Evolutionary conservation across 371 early-diverging fungal genomes (phyloP), one percentile per base, ranked within the genome.

Genomic region (Mortierella sp.): DNA sequence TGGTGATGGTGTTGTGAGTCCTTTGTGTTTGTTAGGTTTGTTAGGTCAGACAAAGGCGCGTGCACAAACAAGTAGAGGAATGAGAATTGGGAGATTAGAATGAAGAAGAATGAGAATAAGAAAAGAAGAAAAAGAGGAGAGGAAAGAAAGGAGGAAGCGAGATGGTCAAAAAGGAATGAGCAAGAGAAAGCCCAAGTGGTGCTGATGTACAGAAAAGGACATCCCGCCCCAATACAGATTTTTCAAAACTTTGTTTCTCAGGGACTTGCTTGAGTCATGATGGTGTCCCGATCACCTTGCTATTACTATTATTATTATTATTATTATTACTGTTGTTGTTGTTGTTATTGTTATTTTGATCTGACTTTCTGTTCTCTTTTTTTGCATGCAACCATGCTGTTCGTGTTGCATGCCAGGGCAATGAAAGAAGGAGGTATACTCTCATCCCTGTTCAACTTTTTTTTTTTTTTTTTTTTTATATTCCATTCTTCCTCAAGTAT

Each of bases 191-290:
- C 16, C 6, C 41, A 9, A 45, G 45, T 13, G 9, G 45, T 36
- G 36, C 1, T 36, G 36, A 36, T 36, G 36, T 36, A 38, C 64
- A 50, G 52, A 48, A 64, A 36, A 41, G 64, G 64, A 50, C 36
- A 33, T 36, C 50, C 52, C 64, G 33, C 38, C 32, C 32, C 5
- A 48, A 2, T 48, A 19, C 6, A 19, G 19, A 19, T 48, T 48
- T 19, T 48, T 19, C 16, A n/a, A n/a, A 7, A n/a, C 16, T 48
- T 48, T n/a, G 11, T 64, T 15, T 38, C 57, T 67, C 61, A 55
- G 64, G 43, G 66, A 66, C 52, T 48, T 10, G 3, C 16, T n/a
- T 48, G 48, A 48, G 48, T 48, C 48, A 48, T 16, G 16, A 48
- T 16, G 16, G 16, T 48, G 48, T 48, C n/a, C 48, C 48, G n/a